Evolutionary conservation across 2,329 filamentous ascomycete species (phyloP).

Genomic region (Capronia epimyces): DNA sequence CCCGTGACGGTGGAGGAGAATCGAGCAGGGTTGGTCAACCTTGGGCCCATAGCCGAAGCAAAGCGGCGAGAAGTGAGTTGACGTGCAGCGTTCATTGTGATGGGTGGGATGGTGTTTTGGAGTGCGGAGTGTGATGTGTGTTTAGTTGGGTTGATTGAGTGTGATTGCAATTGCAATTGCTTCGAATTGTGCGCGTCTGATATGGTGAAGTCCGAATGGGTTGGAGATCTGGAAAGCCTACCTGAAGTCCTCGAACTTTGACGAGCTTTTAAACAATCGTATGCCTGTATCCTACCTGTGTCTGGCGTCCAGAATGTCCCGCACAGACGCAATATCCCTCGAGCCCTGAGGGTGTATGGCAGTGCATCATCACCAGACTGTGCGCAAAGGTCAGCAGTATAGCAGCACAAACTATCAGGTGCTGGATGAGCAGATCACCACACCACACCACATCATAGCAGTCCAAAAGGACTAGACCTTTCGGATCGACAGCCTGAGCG

Average conservation of each 20-base stretch:
- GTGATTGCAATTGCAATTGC: conserved; percentile 3
- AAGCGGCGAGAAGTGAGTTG: conserved; percentile 20
- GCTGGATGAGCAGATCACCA: conserved; percentile 18
- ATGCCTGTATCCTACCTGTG: background rate
- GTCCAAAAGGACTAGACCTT: background rate
- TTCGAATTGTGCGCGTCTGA: background rate
- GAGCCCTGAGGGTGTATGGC: background rate
- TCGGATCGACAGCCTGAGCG: background rate
- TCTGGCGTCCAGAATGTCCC: background rate
- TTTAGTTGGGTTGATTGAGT: conserved; percentile 1
- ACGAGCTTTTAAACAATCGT: background rate
- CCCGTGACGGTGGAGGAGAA: conserved; percentile 11
- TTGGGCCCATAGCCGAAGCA: conserved; percentile 13
- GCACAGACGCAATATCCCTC: background rate
- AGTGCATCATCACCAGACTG: background rate
- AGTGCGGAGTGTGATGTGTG: background rate
- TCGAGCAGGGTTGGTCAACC: conserved; percentile 18
- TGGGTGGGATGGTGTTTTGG: conserved; percentile 2
- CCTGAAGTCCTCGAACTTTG: background rate
- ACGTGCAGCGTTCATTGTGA: conserved; percentile 22
- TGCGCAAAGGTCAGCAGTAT: background rate
- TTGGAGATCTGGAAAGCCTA: background rate
- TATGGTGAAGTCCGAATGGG: background rate
- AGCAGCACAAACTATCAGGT: conserved; percentile 5
- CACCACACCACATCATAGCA: background rate